These are phyloP conservation scores for Trichocladium antarcticum DNA, from an alignment of 495 filamentous ascomycete species.

Conservation along the genomic window DNA sequence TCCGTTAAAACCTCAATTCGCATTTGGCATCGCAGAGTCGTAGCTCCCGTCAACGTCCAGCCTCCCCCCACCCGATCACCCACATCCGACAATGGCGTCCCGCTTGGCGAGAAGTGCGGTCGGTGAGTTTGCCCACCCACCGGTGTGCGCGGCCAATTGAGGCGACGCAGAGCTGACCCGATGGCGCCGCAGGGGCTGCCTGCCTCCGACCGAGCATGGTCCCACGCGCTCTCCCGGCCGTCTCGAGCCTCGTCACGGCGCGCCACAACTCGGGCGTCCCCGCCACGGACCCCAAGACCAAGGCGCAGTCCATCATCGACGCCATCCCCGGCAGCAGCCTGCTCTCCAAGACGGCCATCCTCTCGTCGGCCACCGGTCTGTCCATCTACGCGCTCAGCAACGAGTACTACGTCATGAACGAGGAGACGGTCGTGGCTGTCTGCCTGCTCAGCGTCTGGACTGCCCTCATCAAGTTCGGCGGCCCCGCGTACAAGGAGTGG, in stretches of 20 bases:
- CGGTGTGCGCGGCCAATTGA: background rate
- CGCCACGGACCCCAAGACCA: conserved; percentile 73
- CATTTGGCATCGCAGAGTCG: conserved; percentile 21
- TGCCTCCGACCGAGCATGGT: conserved; percentile 66
- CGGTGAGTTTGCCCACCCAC: conserved; percentile 49
- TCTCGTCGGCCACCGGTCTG: conserved; percentile 82
- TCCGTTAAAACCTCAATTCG: conserved; percentile 45
- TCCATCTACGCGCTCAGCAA: conserved; percentile 95
- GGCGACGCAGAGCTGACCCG: conserved; percentile 6
- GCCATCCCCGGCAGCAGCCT: conserved; percentile 74
- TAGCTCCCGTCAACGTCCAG: conserved; percentile 29
- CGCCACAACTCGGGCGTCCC: conserved; percentile 70
- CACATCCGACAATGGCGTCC: conserved; percentile 77
- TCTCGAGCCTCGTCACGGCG: conserved; percentile 51
- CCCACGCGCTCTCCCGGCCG: conserved; percentile 59
- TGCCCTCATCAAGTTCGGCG: conserved; percentile 80
- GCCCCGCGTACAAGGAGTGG: conserved; percentile 86
- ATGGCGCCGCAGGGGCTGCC: conserved; percentile 56
- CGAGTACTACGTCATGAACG: conserved; percentile 98
- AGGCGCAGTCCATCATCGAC: conserved; percentile 91
- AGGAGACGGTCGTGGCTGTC: conserved; percentile 88
- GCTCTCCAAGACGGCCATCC: conserved; percentile 88
- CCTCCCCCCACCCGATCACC: conserved; percentile 32
- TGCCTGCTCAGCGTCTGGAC: conserved; percentile 81
- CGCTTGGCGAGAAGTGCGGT: conserved; percentile 84